Base-by-base conservation (phyloP, 371 early-diverging fungal species). In the Apophysomyces trapeziformis region DNA sequence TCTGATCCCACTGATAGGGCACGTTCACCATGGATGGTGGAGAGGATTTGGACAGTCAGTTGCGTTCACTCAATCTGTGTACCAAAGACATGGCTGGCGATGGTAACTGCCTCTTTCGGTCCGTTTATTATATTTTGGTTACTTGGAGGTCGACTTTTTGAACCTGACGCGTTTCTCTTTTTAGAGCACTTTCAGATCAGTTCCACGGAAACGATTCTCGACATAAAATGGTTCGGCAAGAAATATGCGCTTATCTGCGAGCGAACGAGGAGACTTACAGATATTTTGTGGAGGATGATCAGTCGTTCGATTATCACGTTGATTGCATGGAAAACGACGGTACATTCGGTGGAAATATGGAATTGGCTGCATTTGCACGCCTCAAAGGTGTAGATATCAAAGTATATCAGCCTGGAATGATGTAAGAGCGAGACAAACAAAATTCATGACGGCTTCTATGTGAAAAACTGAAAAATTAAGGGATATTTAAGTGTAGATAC, bases 81-180 rank as follows among this genome's bases (percentile, higher is more conserved):
- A 87, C 85, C 58, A 92, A 90, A 64, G 91, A 90, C 64, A 90
- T 93, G 54, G 69, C 79, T 26, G 93, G 94, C 38, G 95, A 95
- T 68, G 94, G 95, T 60, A 94, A 95, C 78, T 95, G 96, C 71
- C 73, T 93, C 47, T 93, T 92, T 70, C 80, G 91, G 86, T 83
- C 78, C 61, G 59, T 65, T 0, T 11, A 2, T 39, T 18, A 60
- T 36, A 39, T 50, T 54, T 46, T 21, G 13, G 46, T 41, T 11
- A 8, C 12, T 37, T n/a, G 11, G 21, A 11, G 13, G 26, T 13
- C 38, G 14, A 16, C 13, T 43, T 26, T 36, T 14, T 7, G 32
- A 26, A 2, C 60, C 16, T 63, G 16, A 63, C 50, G 60, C 54
- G 44, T 38, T 41, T 41, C 13, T 8, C 36, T 60, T n/a, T 45